phyloP scores from a whole-genome alignment of 2,329 filamentous ascomycete species.

The Xylariales sp. region DNA sequence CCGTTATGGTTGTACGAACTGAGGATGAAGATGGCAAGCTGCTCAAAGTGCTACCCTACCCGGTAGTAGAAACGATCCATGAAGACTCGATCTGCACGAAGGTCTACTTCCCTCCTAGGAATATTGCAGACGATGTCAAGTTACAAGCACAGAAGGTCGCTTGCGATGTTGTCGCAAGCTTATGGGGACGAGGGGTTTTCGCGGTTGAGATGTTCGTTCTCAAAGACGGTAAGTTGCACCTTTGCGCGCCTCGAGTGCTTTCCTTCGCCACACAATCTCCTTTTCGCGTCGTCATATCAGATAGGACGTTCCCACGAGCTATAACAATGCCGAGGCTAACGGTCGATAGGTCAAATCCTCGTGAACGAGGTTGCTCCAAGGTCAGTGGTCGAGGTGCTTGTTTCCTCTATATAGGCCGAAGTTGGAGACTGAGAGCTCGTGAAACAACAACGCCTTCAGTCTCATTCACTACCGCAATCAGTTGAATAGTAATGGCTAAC shows the following conservation, averaged over 20 bases:
- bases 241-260: too few relatives aligned
- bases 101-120: constrained; percentile 78
- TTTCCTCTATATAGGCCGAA: background rate
- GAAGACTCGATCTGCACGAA: constrained; percentile 94
- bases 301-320: too few relatives aligned
- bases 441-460: background rate
- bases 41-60: constrained; percentile 63
- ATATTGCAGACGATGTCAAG: constrained; percentile 56
- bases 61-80: constrained; percentile 89
- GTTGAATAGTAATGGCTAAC: background rate
- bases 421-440: background rate
- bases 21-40: constrained; percentile 57
- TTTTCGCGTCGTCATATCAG: too few relatives aligned
- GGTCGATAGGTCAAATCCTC: too few relatives aligned
- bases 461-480: background rate
- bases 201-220: constrained; percentile 95
- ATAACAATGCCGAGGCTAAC: too few relatives aligned
- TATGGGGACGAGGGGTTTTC: constrained; percentile 89
- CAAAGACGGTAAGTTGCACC: constrained; percentile 49
- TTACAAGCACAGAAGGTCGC: constrained; percentile 71
- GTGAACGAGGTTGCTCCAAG: constrained; percentile 86
- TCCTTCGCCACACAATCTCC: too few relatives aligned
- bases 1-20: constrained; percentile 92
- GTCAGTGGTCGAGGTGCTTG: too few relatives aligned
- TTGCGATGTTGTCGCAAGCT: constrained; percentile 69